Base-by-base conservation (phyloP, 2,329 filamentous ascomycete genomes). In the Penicillium sp. region DNA sequence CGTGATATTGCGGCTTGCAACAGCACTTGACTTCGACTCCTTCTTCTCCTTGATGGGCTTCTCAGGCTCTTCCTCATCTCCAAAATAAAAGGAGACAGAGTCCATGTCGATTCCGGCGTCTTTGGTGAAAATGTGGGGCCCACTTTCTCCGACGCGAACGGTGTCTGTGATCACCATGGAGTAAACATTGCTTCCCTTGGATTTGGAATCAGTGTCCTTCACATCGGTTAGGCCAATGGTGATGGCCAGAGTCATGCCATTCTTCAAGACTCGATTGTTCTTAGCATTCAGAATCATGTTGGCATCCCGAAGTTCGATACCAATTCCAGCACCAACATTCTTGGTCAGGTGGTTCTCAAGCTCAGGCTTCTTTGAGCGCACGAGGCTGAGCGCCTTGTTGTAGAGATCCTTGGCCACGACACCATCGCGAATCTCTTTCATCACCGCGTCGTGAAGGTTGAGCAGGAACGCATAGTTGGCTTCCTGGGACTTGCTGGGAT, bases 61-160 rank as follows among this genome's bases (percentile, higher is more conserved):
- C 65, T 92, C 87, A 68, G 96, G 91, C 73, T 82, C 80, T 65
- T 96, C 92, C 63, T 97, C 93, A 68, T 98, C 94, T 74, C 97
- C 96, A 83, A 99, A 99, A 80, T 97, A 98, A 82, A 99, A 99
- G 0, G 94, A 97, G 42, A 94, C 94, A 4, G 93, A 93, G 71
- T 98, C 95, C 61, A 96, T 87, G 72, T 97, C 94, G 30, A 91
- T 91, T 2, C 93, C 89, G 0, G 94, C 93, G 73, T 97, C 93
- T 61, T 92, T 93, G 19, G 95, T 99, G 79, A 99, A 98, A 30
- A 97, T 88, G 35, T 96, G 92, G 37, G 79, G 80, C 4, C 82
- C 80, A 58, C 73, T 78, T 6, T 86, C 82, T 11, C 90, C 91
- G 53, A 97, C 92, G 69, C 95, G 92, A 48, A 99, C 89, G 0